Percentiles rank a stretch among this genome's conserved stretches.
These are phyloP conservation scores for Amniculicola lignicola DNA, from an alignment of 495 filamentous ascomycete species.

Conservation along the genomic window DNA sequence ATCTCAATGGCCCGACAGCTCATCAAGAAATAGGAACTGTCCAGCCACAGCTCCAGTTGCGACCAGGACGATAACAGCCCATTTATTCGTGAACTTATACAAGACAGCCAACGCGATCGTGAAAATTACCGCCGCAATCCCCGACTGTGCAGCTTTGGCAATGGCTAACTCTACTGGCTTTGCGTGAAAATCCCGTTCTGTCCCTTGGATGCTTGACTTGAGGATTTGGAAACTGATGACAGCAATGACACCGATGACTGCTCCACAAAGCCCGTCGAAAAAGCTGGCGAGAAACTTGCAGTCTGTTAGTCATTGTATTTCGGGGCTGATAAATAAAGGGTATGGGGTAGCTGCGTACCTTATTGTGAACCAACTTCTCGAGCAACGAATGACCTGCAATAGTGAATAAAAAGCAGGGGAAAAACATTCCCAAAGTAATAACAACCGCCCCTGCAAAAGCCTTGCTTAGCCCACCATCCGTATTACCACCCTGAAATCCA, in stretches of 20 bases:
- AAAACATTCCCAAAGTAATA: constrained; percentile 44
- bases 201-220: constrained; percentile 29
- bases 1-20: no score
- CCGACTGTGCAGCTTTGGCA: constrained; percentile 23
- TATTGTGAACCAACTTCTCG: constrained; percentile 42
- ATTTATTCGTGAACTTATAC: constrained; percentile 40
- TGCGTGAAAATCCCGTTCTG: constrained; percentile 6
- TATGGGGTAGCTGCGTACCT: constrained; percentile 30
- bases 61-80: constrained; percentile 31
- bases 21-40: constrained; percentile 38
- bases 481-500: constrained; percentile 41
- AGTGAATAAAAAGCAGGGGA: constrained; percentile 44
- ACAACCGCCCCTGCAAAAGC: constrained; percentile 42
- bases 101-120: constrained; percentile 33
- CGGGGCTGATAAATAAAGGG: background rate
- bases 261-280: constrained; percentile 41
- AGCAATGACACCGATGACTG: constrained; percentile 44
- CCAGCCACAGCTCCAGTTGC: constrained; percentile 34
- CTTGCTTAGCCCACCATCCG: constrained; percentile 30
- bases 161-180: constrained; percentile 19
- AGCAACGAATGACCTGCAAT: constrained; percentile 40
- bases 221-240: constrained; percentile 38
- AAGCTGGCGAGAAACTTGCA: constrained; percentile 38
- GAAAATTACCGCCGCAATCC: constrained; percentile 38
- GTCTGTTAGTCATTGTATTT: constrained; percentile 15